Evolutionary conservation across 257 asterid species (phyloP).

Genomic region (Cynanchum wilfordii): DNA sequence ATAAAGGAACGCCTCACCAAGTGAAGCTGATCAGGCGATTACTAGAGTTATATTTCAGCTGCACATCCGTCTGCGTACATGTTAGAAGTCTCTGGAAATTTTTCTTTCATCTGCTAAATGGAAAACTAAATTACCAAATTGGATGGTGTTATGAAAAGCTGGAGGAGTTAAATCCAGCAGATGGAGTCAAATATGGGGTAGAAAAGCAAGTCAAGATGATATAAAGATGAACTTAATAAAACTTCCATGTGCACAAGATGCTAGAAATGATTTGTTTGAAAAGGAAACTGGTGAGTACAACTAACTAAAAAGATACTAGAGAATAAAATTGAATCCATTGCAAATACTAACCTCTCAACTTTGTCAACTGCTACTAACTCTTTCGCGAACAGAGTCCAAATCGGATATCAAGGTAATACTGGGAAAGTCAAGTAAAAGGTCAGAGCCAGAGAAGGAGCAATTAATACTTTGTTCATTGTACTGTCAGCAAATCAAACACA

Average conservation of each 20-base stretch:
- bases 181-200: neutral
- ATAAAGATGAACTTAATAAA: neutral
- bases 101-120: neutral
- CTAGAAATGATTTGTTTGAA: neutral
- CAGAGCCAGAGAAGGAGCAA: slow-evolving; percentile 14
- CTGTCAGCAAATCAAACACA: neutral
- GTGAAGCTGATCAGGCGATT: neutral
- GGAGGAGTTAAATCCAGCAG: neutral
- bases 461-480: neutral
- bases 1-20: neutral
- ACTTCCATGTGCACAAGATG: neutral
- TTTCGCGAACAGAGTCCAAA: slow-evolving; percentile 49
- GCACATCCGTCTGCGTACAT: neutral
- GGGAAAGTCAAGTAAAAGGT: slow-evolving; percentile 14
- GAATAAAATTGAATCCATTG: neutral
- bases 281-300: neutral
- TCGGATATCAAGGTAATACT: slow-evolving; percentile 60
- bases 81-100: too few species aligned
- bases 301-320: neutral
- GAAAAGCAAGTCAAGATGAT: neutral
- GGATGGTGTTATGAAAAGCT: neutral
- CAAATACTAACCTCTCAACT: neutral
- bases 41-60: neutral
- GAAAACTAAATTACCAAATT: neutral
- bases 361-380: slow-evolving; percentile 39